phyloP scores from a whole-genome alignment of 257 asterid species.

The Fraxinus pennsylvanica region DNA sequence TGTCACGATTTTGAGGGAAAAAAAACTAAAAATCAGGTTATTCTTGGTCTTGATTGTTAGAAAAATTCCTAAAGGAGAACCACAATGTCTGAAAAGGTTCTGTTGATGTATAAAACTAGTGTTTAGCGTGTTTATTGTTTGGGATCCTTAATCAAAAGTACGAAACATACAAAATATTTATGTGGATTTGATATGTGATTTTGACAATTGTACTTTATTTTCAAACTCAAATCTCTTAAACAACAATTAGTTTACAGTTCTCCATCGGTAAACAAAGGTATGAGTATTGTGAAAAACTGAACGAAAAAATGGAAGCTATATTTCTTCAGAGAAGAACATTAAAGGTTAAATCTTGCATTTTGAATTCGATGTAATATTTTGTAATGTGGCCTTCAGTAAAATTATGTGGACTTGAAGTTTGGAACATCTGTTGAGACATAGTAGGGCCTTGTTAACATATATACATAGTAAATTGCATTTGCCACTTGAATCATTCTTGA shows the following conservation, averaged over 20 bases:
- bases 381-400: not conserved
- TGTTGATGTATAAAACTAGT: not conserved
- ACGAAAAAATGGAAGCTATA: no score
- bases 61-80: not conserved
- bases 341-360: not conserved
- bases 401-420: not conserved
- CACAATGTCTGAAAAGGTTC: not conserved
- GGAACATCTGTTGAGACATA: not conserved
- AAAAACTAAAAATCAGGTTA: not conserved
- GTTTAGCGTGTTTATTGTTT: not conserved
- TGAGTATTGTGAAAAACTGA: not conserved
- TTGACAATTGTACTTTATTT: not conserved
- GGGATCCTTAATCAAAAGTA: not conserved
- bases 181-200: not conserved
- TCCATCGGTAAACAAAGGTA: not conserved
- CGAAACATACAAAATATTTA: not conserved
- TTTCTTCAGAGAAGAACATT: not conserved
- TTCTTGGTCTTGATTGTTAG: not conserved
- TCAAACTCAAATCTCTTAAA: not conserved
- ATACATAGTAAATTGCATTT: not conserved
- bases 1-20: no score
- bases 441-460: not conserved
- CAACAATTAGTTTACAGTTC: not conserved
- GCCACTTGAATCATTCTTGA: not conserved
- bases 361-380: not conserved